Evolutionary conservation across 2,329 filamentous ascomycete genomes (phyloP).

Genomic region (Sporothrix humicola): DNA sequence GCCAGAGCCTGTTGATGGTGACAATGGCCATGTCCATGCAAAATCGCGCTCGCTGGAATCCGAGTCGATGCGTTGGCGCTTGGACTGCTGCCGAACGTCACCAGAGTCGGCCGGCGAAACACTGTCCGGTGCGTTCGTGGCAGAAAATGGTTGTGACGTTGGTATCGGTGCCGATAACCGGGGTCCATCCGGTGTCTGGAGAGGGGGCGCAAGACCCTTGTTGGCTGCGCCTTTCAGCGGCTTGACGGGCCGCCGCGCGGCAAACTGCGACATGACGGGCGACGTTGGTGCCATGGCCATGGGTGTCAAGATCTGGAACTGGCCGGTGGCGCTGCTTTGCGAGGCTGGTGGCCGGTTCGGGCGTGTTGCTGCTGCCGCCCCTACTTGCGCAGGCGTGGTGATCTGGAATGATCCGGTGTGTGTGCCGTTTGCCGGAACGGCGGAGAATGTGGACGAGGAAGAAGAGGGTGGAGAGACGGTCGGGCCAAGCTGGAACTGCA

Average conservation of each 20-base stretch:
- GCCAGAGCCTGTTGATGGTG: constrained; percentile 35
- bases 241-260: not conserved
- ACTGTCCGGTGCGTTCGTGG: constrained; percentile 3
- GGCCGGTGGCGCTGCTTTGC: not conserved
- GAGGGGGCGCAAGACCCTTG: not conserved
- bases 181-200: not conserved
- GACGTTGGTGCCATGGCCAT: constrained; percentile 23
- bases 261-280: constrained; percentile 6
- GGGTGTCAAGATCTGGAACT: constrained; percentile 30
- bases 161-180: not conserved
- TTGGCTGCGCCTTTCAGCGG: not conserved
- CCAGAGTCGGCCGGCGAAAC: constrained; percentile 17
- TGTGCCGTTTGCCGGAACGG: not conserved
- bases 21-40: constrained; percentile 38
- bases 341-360: not conserved
- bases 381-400: not conserved
- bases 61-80: constrained; percentile 36
- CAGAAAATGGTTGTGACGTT: not conserved
- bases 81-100: constrained; percentile 10
- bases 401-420: constrained; percentile 32
- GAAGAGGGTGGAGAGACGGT: constrained; percentile 28
- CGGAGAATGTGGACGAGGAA: constrained; percentile 24
- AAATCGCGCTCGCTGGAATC: constrained; percentile 38
- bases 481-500: constrained; percentile 29
- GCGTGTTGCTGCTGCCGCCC: not conserved